Base-by-base conservation (phyloP, 768 basidiomycete species). In the Suillus subalutaceus region DNA sequence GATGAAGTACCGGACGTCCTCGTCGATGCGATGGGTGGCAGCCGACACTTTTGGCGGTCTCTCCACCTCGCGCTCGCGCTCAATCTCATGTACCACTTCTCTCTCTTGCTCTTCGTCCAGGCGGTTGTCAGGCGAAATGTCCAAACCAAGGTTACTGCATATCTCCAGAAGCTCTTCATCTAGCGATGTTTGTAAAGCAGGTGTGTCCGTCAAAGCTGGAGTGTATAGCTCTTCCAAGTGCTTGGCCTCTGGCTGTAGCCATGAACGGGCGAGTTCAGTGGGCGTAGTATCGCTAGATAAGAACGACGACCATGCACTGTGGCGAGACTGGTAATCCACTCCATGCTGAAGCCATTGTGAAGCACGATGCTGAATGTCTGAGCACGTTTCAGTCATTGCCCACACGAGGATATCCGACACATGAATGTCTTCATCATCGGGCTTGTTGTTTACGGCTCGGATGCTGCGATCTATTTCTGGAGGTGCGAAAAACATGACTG, bases 401-500 rank as follows among this genome's bases (percentile, higher is more conserved):
- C 85, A 86, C 12, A 72, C 71, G n/a, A 85, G 52, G 43, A 86
- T 73, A 58, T 85, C 80, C 30, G 53, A 50, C 1, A 77, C 70
- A 20, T 67, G 35, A 30, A 71, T 62, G 3, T 6, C 4, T 15
- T 72, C 64, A 6, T 15, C 43, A 20, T 0, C 10, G 9, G 1
- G 40, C n/a, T 74, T 75, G 18, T 15, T 35, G 37, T 70, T 65
- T 20, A 75, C 65, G 12, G 64, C 64, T 44, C 81, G 79, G 57
- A 86, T 84, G 0, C 66, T 65, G 58, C 68, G 69, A 63, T 82
- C 79, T 6, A 85, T 75, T 55, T 85, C 80, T 0, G 72, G 72
- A 18, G 85, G 80, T 1, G 83, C 83, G 61, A 83, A 82, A 67
- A 86, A 85, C 65, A 82, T 73, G 40, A 84, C 70, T 4, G 84